Conservation (phyloP, 345 rosid genomes). For the Eutrema yunnanense region DNA sequence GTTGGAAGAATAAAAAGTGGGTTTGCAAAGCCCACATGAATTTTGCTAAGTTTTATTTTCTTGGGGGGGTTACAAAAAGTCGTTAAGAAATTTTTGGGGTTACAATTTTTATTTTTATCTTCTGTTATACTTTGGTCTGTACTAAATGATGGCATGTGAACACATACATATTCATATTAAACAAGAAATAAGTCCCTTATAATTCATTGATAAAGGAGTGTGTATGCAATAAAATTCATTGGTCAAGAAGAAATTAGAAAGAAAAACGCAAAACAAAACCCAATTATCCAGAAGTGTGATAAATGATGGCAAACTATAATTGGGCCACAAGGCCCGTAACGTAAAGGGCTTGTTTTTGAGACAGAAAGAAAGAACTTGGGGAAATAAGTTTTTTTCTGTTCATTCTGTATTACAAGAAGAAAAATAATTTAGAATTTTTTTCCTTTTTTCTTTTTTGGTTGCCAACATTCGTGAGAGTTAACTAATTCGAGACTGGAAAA, state of each 20-base stretch:
- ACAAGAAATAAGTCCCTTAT: background rate
- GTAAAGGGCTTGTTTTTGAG: background rate
- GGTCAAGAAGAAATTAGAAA: background rate
- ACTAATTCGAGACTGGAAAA: background rate
- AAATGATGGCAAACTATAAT: background rate
- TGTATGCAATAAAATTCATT: background rate
- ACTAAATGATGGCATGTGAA: background rate
- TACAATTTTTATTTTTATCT: background rate
- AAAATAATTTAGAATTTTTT: too few species aligned
- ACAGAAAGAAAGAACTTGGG: background rate
- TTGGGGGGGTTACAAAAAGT: constrained; percentile 28
- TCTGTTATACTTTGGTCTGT: background rate
- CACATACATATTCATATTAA: background rate
- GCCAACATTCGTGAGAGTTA: background rate
- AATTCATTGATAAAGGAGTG: background rate
- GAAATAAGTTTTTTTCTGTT: background rate
- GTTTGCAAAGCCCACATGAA: constrained; percentile 32
- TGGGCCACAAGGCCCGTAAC: background rate
- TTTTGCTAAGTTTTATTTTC: constrained; percentile 16
- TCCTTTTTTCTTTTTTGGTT: background rate
- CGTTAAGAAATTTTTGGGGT: constrained; percentile 5
- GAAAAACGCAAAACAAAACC: background rate
- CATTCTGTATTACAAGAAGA: background rate
- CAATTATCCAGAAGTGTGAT: background rate
- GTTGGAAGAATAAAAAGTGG: constrained; percentile 19